Percentiles rank a stretch among this genome's conserved stretches.
Conservation (phyloP, 2,329 filamentous ascomycete genomes). For the Fusarium azukiicola region DNA sequence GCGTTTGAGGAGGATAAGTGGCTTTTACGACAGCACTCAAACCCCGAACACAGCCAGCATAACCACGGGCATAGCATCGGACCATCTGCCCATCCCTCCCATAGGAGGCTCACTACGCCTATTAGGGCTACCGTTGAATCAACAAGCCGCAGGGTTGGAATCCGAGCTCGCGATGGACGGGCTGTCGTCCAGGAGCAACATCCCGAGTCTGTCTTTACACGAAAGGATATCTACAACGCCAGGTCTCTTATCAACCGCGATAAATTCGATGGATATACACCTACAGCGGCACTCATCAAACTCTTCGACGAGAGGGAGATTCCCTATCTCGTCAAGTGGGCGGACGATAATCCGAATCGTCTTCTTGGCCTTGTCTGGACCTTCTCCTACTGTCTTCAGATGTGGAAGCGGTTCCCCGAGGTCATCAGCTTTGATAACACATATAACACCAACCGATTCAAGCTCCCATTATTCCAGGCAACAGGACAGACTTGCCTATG, state of each 20-base stretch:
- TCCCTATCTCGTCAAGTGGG: constrained; percentile 44
- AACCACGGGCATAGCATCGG: no score
- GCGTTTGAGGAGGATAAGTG: no score
- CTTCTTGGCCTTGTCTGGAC: constrained; percentile 42
- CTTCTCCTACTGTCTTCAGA: constrained; percentile 35
- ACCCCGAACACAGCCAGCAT: no score
- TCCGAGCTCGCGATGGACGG: no score
- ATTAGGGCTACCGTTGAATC: no score
- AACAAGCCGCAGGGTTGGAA: no score
- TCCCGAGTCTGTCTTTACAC: constrained; percentile 16
- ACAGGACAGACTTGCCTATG: constrained; percentile 26
- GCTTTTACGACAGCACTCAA: no score
- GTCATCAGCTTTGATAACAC: constrained; percentile 39
- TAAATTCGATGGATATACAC: constrained; percentile 34
- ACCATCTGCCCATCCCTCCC: no score
- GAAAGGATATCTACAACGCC: constrained; percentile 44
- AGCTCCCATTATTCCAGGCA: constrained; percentile 28
- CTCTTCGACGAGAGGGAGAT: constrained; percentile 41
- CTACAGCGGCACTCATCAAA: constrained; percentile 44
- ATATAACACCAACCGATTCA: constrained; percentile 42
- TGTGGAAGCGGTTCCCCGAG: constrained; percentile 42
- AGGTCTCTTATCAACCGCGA: constrained; percentile 33
- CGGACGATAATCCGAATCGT: constrained; percentile 29
- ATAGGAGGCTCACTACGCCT: no score
- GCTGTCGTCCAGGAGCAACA: no score